Evolutionary conservation across 169 alveolate species (phyloP).

Genomic region (Eimeria brunetti): DNA sequence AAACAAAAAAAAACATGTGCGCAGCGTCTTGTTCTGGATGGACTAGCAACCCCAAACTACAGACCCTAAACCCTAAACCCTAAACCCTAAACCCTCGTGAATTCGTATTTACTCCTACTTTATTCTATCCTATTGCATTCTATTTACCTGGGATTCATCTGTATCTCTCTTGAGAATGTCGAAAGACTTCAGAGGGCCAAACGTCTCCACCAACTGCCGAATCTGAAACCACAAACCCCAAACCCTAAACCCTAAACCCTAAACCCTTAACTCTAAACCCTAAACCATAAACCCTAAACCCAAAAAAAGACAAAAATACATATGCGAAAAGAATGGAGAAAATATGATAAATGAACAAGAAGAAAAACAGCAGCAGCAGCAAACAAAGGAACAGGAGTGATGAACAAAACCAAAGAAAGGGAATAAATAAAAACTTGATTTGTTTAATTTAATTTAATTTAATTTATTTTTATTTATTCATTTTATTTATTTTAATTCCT

Average conservation of each 20-base stretch:
- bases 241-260: constrained; percentile 45
- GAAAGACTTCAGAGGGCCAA: constrained; percentile 78
- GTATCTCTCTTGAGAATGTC: constrained; percentile 76
- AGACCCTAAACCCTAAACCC: no score
- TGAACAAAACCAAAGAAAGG: no score
- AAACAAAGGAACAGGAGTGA: no score
- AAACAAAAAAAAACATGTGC: no score
- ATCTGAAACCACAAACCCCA: constrained; percentile 65
- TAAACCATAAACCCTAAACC: background rate
- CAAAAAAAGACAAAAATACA: background rate
- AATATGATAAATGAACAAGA: background rate
- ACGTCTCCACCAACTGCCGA: constrained; percentile 78
- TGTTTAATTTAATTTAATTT: background rate
- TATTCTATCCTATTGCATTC: background rate
- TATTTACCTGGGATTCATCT: constrained; percentile 69
- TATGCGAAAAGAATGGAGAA: background rate
- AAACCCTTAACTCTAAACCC: constrained; percentile 32
- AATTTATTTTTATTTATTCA: background rate
- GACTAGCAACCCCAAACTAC: no score
- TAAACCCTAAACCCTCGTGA: no score
- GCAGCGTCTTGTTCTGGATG: background rate
- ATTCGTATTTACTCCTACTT: background rate
- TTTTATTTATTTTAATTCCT: background rate
- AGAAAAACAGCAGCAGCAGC: background rate
- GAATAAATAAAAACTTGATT: background rate